Conservation (phyloP, 1,284 basidiomycete species). For the Naganishia liquefaciens region DNA sequence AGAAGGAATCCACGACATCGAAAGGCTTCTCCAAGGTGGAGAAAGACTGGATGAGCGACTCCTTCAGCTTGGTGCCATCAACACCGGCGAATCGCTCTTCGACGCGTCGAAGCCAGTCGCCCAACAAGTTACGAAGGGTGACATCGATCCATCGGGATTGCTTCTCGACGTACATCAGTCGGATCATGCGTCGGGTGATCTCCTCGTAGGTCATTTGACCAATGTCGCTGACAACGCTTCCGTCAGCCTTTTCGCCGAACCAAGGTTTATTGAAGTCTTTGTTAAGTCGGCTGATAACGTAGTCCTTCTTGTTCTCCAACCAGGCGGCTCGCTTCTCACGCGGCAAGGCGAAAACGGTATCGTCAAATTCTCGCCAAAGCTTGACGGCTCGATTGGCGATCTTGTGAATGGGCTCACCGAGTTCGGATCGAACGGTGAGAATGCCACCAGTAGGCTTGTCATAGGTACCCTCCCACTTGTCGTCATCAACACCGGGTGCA, state of each 20-base stretch:
- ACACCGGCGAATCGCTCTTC: slow-evolving; percentile 98
- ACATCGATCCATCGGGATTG: slow-evolving; percentile 91
- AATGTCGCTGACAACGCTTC: slow-evolving; percentile 76
- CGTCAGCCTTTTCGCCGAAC: slow-evolving; percentile 95
- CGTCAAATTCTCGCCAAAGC: slow-evolving; percentile 98
- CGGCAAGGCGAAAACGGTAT: slow-evolving; percentile 89
- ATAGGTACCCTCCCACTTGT: slow-evolving; percentile 93
- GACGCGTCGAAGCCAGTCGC: slow-evolving; percentile 93
- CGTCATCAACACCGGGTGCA: slow-evolving; percentile 87
- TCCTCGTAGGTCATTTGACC: slow-evolving; percentile 99
- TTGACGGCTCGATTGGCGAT: slow-evolving; percentile 94
- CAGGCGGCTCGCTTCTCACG: slow-evolving; percentile 91
- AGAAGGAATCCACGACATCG: slow-evolving; percentile 78
- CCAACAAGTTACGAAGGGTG: slow-evolving; percentile 90
- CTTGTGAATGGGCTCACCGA: slow-evolving; percentile 99
- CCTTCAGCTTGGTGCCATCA: slow-evolving; percentile 70
- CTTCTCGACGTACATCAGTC: slow-evolving; percentile 89
- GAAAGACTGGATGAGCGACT: slow-evolving; percentile 88
- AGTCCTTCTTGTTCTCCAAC: slow-evolving; percentile 82
- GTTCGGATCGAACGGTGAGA: slow-evolving; percentile 93
- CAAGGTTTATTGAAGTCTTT: slow-evolving; percentile 94
- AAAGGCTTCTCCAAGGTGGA: slow-evolving; percentile 78
- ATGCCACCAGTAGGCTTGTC: slow-evolving; percentile 91
- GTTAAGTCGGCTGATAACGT: slow-evolving; percentile 90
- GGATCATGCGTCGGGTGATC: slow-evolving; percentile 83